Base-by-base conservation (phyloP, 148 eudicot genomes). In the Selenicereus undatus region DNA sequence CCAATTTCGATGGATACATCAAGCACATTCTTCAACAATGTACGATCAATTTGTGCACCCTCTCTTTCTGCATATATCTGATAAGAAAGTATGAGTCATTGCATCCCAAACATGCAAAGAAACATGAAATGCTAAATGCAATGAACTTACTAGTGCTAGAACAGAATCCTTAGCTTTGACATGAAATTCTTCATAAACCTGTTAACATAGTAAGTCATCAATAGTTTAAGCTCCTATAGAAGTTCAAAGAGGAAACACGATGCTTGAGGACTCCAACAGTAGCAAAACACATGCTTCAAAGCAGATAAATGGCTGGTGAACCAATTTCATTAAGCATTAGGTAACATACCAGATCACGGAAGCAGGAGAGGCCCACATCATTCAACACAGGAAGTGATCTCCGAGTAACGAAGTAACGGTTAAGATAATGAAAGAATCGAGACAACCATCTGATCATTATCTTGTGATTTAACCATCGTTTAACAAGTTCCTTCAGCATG, bases 361-460 rank as follows among this genome's bases (percentile, higher is more conserved):
- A 95, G 89, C 97, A 95, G 68, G 92, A 85, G 30, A 91, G 86
- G 82, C 96, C 98, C 87, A 93, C 97, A 86, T 95, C 96, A 74
- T 87, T 86, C 74, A 95, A 89, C 22, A 90, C 71, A 27, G 97
- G 92, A 89, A 95, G 97, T 5, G 93, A 89, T 77, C 93, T 88
- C 81, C 97, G 89, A 71, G 98, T 92, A 71, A 95, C 90, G 82
- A 93, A 95, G 89, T 93, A 93, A 32, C 98, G 92, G 79, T 95
- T 97, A 76, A 95, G 90, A 85, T 93, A 93, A 80, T 89, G 91
- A 70, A 95, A 95, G 85, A 91, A 95, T 20, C 93, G 87, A 73
- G 98, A 93, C 80, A 95, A 84, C 98, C 97, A 91, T 81, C 96
- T 87, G 39, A 95, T 96, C 98, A 95, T 95, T 79, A 91, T 86